Evolutionary conservation across 192 early-diverging fungal genomes (phyloP).

Genomic region (Coemansia sp.): DNA sequence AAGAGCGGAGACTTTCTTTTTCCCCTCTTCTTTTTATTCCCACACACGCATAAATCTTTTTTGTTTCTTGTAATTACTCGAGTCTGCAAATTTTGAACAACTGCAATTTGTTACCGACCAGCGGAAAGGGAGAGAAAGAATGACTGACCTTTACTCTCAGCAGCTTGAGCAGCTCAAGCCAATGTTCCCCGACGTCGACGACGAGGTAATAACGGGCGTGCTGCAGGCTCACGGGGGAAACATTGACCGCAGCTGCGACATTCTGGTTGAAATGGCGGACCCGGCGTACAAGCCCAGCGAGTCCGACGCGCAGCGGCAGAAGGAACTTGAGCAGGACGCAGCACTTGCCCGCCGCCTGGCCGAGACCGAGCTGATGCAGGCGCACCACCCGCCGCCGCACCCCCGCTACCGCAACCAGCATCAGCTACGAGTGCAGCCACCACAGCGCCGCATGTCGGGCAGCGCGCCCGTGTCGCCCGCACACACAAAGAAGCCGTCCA

Average conservation of each 20-base stretch:
- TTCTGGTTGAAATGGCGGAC: slow-evolving; percentile 36
- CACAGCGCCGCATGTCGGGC: not conserved
- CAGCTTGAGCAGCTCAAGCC: slow-evolving; percentile 17
- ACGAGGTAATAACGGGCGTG: slow-evolving; percentile 26
- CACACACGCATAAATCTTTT: no score
- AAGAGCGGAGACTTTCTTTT: no score
- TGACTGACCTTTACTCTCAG: slow-evolving; percentile 25
- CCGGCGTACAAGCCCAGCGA: slow-evolving; percentile 30
- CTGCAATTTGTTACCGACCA: no score
- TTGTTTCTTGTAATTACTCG: no score
- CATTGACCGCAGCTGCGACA: slow-evolving; percentile 14
- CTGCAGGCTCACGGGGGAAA: slow-evolving; percentile 16
- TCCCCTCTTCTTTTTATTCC: no score
- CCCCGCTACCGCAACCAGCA: slow-evolving; percentile 1
- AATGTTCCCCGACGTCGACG: slow-evolving; percentile 40
- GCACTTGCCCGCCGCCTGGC: slow-evolving; percentile 23
- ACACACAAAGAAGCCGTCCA: slow-evolving; percentile 7
- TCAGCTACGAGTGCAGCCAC: not conserved
- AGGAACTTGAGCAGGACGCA: slow-evolving; percentile 17
- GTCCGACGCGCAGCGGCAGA: slow-evolving; percentile 5
- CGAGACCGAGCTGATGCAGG: slow-evolving; percentile 17
- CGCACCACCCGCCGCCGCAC: not conserved
- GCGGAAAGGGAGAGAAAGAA: no score
- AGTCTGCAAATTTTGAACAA: no score
- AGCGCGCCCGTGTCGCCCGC: not conserved